Evolutionary conservation across 352 stramenopile species (phyloP).

Genomic region (Globisporangium paroecandrum): DNA sequence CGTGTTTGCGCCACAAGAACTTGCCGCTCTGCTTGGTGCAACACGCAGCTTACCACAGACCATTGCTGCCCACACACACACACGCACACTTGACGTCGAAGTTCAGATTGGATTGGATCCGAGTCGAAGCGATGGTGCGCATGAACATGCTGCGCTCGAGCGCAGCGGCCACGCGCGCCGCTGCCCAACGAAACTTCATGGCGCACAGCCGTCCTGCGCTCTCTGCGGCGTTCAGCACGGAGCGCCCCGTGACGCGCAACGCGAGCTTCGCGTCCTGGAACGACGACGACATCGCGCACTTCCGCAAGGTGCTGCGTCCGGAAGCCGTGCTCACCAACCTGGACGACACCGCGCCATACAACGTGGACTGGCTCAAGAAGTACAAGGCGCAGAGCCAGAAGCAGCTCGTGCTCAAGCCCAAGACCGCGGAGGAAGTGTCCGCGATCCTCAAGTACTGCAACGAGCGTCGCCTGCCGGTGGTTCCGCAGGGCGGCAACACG

Average conservation of each 20-base stretch:
- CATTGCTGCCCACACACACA: constrained; percentile 5
- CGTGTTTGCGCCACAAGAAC: constrained; percentile 19
- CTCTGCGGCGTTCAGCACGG: constrained; percentile 18
- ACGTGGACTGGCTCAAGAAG: constrained; percentile 84
- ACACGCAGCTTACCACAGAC: constrained; percentile 2
- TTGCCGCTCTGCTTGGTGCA: constrained; percentile 11
- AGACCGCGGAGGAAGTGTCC: constrained; percentile 85
- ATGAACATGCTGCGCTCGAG: constrained; percentile 3
- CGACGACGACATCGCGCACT: constrained; percentile 59
- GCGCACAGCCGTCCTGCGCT: not conserved
- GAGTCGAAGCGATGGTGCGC: constrained; percentile 7
- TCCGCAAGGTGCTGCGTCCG: constrained; percentile 53
- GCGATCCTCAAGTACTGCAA: constrained; percentile 93
- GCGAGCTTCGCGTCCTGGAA: constrained; percentile 50
- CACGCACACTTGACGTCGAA: constrained; percentile 1
- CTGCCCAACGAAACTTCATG: constrained; percentile 16
- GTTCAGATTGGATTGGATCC: not conserved
- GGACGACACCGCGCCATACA: constrained; percentile 73
- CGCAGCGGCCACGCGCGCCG: not conserved
- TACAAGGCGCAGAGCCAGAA: constrained; percentile 59
- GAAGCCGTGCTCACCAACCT: constrained; percentile 61
- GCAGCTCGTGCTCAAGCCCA: constrained; percentile 84
- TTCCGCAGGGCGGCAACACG: constrained; percentile 97
- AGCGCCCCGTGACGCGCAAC: constrained; percentile 33
- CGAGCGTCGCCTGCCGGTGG: constrained; percentile 82